Conservation (phyloP, 2,329 filamentous ascomycete genomes). For the Alternaria sp. region DNA sequence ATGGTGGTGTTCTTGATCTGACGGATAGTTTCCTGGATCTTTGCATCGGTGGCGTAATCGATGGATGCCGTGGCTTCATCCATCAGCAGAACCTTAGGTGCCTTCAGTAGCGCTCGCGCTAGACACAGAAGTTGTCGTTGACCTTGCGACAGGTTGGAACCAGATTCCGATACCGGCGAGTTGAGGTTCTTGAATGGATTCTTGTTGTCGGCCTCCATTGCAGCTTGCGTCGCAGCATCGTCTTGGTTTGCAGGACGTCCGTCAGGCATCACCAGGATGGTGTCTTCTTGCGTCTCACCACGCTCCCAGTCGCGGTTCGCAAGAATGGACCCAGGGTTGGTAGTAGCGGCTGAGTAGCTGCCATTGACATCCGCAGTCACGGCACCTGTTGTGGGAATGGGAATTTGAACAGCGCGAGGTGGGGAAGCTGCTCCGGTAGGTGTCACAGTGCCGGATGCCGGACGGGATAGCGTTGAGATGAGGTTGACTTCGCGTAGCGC, state of each 20-base stretch:
- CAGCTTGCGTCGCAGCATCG: conserved; percentile 33
- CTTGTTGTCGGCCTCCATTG: conserved; percentile 75
- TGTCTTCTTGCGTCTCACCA: conserved; percentile 41
- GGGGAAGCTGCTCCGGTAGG: conserved; percentile 30
- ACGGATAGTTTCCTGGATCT: conserved; percentile 97
- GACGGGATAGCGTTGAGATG: conserved; percentile 63
- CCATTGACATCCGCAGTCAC: conserved; percentile 39
- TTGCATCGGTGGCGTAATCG: conserved; percentile 92
- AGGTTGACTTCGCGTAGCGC: conserved; percentile 89
- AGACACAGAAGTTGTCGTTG: conserved; percentile 95
- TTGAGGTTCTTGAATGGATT: conserved; percentile 91
- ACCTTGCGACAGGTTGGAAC: conserved; percentile 92
- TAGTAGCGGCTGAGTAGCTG: conserved; percentile 43
- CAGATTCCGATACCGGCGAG: conserved; percentile 86
- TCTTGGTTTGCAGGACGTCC: conserved; percentile 41
- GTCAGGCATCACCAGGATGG: conserved; percentile 44
- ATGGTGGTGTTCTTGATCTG: conserved; percentile 91
- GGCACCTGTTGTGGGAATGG: conserved; percentile 42
- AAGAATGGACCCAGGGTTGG: conserved; percentile 46
- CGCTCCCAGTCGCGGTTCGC: conserved; percentile 41
- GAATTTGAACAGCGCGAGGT: conserved; percentile 42
- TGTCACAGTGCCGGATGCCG: conserved; percentile 40
- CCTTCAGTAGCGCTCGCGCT: conserved; percentile 89
- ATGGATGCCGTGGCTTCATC: conserved; percentile 98
- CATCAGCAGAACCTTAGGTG: conserved; percentile 95